Percentiles rank a stretch among this genome's conserved stretches.
These are phyloP conservation scores for Fusarium continuum DNA, from an alignment of 2,329 filamentous ascomycete species.

Conservation along the genomic window DNA sequence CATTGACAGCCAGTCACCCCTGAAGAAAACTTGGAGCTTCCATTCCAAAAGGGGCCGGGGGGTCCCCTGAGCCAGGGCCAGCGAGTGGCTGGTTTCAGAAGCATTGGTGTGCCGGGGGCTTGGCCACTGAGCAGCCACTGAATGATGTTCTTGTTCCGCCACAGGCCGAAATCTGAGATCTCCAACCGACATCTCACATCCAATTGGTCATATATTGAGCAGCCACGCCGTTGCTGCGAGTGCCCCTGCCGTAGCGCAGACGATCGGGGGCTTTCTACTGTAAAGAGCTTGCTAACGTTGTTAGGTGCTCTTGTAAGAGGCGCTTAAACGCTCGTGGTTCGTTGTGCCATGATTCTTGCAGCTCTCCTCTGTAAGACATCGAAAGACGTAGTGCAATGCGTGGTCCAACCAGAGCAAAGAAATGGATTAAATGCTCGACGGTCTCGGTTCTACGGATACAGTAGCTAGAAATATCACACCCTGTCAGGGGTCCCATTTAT, in stretches of 20 bases:
- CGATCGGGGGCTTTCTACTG: background rate
- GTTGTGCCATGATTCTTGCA: slow-evolving; percentile 6
- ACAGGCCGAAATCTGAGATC: slow-evolving; percentile 37
- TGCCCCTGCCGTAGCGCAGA: slow-evolving; percentile 25
- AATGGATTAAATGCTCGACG: slow-evolving; percentile 28
- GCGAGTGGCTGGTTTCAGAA: slow-evolving; percentile 43
- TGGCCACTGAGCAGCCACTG: slow-evolving; percentile 33
- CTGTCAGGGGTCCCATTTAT: slow-evolving; percentile 3
- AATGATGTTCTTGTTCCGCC: slow-evolving; percentile 18
- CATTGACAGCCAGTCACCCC: slow-evolving; percentile 28
- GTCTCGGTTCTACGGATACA: slow-evolving; percentile 12
- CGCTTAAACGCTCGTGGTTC: slow-evolving; percentile 26
- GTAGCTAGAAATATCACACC: slow-evolving; percentile 16
- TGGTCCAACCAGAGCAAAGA: slow-evolving; percentile 11
- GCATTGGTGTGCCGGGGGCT: slow-evolving; percentile 14
- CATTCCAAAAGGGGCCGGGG: slow-evolving; percentile 24
- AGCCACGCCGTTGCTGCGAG: slow-evolving; percentile 26
- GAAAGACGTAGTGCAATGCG: background rate
- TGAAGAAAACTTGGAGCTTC: slow-evolving; percentile 24
- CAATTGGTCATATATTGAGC: slow-evolving; percentile 30
- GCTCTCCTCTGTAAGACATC: slow-evolving; percentile 14
- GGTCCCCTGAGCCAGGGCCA: slow-evolving; percentile 29
- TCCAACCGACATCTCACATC: slow-evolving; percentile 28
- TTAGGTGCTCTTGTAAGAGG: background rate
- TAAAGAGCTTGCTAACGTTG: background rate